Percentiles rank a stretch among this genome's conserved stretches.
Evolutionary conservation across 2,329 filamentous ascomycete genomes (phyloP).

Genomic region (Davidsoniella eucalypti): DNA sequence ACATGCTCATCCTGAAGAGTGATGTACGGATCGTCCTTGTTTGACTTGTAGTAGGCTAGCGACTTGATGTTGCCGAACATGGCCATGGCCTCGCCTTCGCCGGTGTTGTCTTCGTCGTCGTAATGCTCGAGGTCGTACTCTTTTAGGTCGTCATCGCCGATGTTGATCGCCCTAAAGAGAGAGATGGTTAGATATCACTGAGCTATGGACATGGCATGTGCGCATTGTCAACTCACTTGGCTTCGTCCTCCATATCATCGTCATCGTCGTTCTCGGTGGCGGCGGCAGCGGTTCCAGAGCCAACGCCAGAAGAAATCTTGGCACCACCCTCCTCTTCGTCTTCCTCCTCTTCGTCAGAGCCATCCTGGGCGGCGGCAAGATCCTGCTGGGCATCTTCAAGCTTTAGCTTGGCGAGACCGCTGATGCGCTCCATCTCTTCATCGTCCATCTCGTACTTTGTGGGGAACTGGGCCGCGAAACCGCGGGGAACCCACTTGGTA

Average conservation of each 20-base stretch:
- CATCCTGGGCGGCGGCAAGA: constrained; percentile 32
- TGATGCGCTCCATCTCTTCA: constrained; percentile 59
- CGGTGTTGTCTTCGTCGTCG: constrained; percentile 42
- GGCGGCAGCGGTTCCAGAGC: neutral
- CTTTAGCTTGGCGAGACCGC: constrained; percentile 57
- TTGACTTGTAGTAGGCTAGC: constrained; percentile 82
- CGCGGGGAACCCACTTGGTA: constrained; percentile 59
- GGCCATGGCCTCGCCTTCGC: constrained; percentile 52
- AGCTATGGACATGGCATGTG: neutral
- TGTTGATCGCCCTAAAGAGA: constrained; percentile 20
- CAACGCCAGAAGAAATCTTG: constrained; percentile 7
- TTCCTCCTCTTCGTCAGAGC: constrained; percentile 18
- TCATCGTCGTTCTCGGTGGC: neutral
- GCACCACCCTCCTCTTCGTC: constrained; percentile 17
- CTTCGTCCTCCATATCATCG: constrained; percentile 10
- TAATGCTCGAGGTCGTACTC: constrained; percentile 96
- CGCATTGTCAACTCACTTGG: constrained; percentile 8
- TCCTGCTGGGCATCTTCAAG: constrained; percentile 86
- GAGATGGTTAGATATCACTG: constrained; percentile 13
- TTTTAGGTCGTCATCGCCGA: constrained; percentile 74
- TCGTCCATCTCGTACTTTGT: constrained; percentile 62
- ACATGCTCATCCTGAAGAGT: constrained; percentile 58
- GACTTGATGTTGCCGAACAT: constrained; percentile 96
- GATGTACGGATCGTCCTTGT: constrained; percentile 93
- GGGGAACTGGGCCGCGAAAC: constrained; percentile 60